Conservation (phyloP, 352 stramenopile species). For the Pythium rishiriense region DNA sequence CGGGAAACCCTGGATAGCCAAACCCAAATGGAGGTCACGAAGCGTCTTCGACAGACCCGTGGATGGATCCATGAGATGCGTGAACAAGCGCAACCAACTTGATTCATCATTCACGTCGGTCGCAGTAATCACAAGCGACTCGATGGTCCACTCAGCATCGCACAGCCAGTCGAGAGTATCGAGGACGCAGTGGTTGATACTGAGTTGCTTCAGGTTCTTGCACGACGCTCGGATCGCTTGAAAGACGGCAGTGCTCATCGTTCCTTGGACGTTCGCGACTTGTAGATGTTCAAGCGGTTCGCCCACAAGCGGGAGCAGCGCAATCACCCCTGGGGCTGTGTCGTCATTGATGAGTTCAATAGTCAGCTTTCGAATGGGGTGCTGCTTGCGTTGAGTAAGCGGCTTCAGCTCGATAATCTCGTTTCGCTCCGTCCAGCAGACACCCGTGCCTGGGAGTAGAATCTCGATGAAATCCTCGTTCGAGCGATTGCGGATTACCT, state of each 20-base stretch:
- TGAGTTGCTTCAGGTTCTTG: slow-evolving; percentile 15
- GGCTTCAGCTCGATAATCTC: slow-evolving; percentile 17
- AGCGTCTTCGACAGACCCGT: slow-evolving; percentile 8
- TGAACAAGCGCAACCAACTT: slow-evolving; percentile 3
- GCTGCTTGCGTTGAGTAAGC: not conserved
- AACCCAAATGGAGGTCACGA: not conserved
- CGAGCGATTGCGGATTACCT: slow-evolving; percentile 13
- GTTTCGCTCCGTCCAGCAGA: slow-evolving; percentile 15
- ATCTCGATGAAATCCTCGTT: slow-evolving; percentile 22
- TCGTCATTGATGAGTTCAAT: not conserved
- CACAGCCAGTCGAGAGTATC: slow-evolving; percentile 8
- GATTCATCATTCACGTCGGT: not conserved
- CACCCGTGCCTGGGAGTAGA: slow-evolving; percentile 16
- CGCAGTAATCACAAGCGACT: not conserved
- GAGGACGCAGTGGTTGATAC: not conserved
- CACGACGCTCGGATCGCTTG: slow-evolving; percentile 7
- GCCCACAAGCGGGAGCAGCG: slow-evolving; percentile 11
- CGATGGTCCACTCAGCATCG: slow-evolving; percentile 1
- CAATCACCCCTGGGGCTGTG: not conserved
- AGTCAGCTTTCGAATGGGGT: slow-evolving; percentile 8
- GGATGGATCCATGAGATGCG: slow-evolving; percentile 3
- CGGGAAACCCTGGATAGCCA: not conserved
- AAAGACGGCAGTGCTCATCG: not conserved
- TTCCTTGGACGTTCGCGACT: not conserved
- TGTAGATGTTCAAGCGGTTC: slow-evolving; percentile 6